Evolutionary conservation across 2,329 filamentous ascomycete species (phyloP).

Genomic region (Ophiostoma angusticollis): DNA sequence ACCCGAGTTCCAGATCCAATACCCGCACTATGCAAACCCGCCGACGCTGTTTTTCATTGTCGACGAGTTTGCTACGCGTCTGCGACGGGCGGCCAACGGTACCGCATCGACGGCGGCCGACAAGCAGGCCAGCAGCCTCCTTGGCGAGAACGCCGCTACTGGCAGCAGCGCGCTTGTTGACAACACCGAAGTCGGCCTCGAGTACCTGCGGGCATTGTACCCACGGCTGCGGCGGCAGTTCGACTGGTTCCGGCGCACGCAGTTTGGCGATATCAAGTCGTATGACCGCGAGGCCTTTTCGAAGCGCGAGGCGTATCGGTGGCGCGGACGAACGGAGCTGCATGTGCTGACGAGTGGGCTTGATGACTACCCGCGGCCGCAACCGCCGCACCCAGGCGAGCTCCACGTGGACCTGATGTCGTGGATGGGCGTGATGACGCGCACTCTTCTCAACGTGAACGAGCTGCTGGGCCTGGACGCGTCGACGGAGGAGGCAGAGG

Average conservation of each 20-base stretch:
- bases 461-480: slow-evolving; percentile 50
- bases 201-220: slow-evolving; percentile 67
- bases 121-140: slow-evolving; percentile 27
- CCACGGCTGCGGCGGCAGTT: slow-evolving; percentile 82
- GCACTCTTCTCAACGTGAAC: slow-evolving; percentile 71
- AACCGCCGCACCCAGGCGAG: slow-evolving; percentile 90
- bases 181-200: slow-evolving; percentile 52
- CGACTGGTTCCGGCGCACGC: slow-evolving; percentile 88
- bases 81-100: slow-evolving; percentile 42
- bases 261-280: slow-evolving; percentile 75
- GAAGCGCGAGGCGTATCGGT: slow-evolving; percentile 84
- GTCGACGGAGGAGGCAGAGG: slow-evolving; percentile 55
- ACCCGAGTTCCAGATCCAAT: slow-evolving; percentile 82
- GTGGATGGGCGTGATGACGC: slow-evolving; percentile 96
- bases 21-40: slow-evolving; percentile 94
- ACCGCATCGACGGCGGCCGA: slow-evolving; percentile 29
- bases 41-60: slow-evolving; percentile 88
- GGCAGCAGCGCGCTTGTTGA: slow-evolving; percentile 53
- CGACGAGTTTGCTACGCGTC: slow-evolving; percentile 69
- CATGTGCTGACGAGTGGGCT: slow-evolving; percentile 89
- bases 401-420: slow-evolving; percentile 88
- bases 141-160: slow-evolving; percentile 10
- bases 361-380: slow-evolving; percentile 88
- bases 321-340: slow-evolving; percentile 75
- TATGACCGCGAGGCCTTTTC: slow-evolving; percentile 87